A percentile compares a stretch with the other conserved stretches of the same genome.
Conservation (phyloP, 116 monocot species). For the Dioscorea cayenensis region DNA sequence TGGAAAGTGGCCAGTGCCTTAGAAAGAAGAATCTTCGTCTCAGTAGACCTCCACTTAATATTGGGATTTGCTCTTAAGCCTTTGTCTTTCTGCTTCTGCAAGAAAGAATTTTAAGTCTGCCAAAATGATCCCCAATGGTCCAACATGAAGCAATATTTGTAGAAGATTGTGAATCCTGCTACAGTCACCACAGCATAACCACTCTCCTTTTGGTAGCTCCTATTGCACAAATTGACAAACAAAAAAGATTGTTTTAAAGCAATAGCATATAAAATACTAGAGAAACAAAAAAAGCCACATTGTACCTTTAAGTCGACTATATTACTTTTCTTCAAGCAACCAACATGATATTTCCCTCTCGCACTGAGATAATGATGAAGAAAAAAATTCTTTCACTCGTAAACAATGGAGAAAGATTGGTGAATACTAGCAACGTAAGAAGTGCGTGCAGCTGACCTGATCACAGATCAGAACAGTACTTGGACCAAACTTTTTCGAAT, state of each 20-base stretch:
- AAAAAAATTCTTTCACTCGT: neutral
- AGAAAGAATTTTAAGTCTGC: constrained; percentile 33
- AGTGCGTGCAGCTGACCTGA: constrained; percentile 34
- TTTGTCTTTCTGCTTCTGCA: constrained; percentile 32
- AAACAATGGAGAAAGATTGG: neutral
- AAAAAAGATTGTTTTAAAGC: neutral
- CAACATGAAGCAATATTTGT: constrained; percentile 35
- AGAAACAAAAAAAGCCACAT: no score
- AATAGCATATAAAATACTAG: no score
- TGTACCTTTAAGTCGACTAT: constrained; percentile 74
- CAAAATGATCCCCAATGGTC: constrained; percentile 11
- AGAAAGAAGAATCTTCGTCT: constrained; percentile 33
- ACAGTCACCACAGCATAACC: constrained; percentile 77
- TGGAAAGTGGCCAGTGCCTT: constrained; percentile 49
- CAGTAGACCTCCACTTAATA: constrained; percentile 42
- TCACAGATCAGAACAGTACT: constrained; percentile 89
- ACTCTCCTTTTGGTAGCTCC: constrained; percentile 73
- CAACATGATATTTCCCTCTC: constrained; percentile 90
- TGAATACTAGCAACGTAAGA: neutral
- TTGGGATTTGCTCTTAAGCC: constrained; percentile 16
- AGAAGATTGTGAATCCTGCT: constrained; percentile 42
- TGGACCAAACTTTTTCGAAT: constrained; percentile 45
- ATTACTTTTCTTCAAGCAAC: constrained; percentile 70
- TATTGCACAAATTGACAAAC: constrained; percentile 13
- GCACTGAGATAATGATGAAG: constrained; percentile 33